phyloP scores from a whole-genome alignment of 2,329 filamentous ascomycete species.

The Tolypocladium ophioglossoides region DNA sequence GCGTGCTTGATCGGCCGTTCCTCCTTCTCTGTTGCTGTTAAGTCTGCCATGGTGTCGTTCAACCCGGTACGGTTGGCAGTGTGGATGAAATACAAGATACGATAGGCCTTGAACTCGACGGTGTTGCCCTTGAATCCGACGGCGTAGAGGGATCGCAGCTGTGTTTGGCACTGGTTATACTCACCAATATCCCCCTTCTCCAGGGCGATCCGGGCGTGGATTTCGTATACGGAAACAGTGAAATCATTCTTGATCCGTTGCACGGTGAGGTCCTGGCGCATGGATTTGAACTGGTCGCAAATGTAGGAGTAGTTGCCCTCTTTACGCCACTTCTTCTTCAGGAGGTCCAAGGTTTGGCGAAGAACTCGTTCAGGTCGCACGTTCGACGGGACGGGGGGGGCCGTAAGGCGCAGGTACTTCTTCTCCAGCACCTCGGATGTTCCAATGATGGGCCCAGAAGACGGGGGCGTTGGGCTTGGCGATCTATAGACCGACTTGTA shows the following conservation, averaged over 20 bases:
- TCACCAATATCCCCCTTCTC: conserved; percentile 99
- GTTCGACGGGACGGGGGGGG: conserved; percentile 75
- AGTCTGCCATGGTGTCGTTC: conserved; percentile 96
- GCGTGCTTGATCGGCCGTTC: conserved; percentile 82
- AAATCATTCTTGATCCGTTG: conserved; percentile 96
- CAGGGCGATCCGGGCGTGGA: conserved; percentile 91
- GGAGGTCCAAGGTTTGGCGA: conserved; percentile 71
- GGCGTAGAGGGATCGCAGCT: conserved; percentile 84
- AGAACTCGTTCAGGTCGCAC: conserved; percentile 78
- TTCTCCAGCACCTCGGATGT: conserved; percentile 81
- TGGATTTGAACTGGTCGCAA: conserved; percentile 97
- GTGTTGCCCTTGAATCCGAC: conserved; percentile 80
- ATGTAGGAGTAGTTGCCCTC: conserved; percentile 96
- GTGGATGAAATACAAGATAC: conserved; percentile 98
- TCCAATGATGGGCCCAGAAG: conserved; percentile 68
- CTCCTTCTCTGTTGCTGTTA: conserved; percentile 94
- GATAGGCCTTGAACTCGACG: conserved; percentile 97
- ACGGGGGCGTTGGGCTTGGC: conserved; percentile 45
- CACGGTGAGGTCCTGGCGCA: conserved; percentile 95
- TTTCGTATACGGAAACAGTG: conserved; percentile 93
- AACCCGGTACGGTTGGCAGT: conserved; percentile 96
- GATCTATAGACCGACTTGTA: conserved; percentile 47
- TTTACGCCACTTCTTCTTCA: conserved; percentile 90
- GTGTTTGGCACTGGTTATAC: conserved; percentile 99
- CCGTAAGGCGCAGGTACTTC: conserved; percentile 85